Base-by-base conservation (phyloP, 2,329 filamentous ascomycete species). In the Neofusicoccum cordaticola region DNA sequence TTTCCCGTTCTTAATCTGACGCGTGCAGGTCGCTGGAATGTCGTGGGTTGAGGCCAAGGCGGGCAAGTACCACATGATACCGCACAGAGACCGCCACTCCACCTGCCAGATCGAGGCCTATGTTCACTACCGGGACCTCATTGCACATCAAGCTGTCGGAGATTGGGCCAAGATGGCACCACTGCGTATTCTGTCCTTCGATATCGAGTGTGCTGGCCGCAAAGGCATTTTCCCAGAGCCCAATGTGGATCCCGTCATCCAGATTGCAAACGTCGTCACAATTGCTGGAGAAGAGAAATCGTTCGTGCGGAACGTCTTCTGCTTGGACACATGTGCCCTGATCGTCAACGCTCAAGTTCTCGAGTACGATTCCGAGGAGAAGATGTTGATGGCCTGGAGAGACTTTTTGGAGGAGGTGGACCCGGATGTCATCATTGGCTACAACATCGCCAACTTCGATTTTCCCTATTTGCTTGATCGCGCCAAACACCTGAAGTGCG, bases 131-230 rank as follows among this genome's bases (percentile, higher is more conserved):
- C 82, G 83, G 65, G 89, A 98, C 71, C 82, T 99, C 8, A 88
- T 97, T 67, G 88, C 95, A 9, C 94, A 98, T 77, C 87, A 91
- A 56, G 88, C 93, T 2, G 90, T 95, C 69, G 94, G 93, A 17
- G 93, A 98, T 74, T 99, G 94, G 93, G 92, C 92, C 34, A 99
- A 97, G 79, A 97, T 98, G 89, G 95, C 96, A 0, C 95, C 95
- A 0, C 82, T 99, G 3, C 88, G 95, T 67, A 90, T 97, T 52
- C 80, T 99, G 51, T 98, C 95, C 4, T 98, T 99, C 73, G 95
- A 99, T 86, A 99, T 99, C 71, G 95, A 99, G 78, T 99, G 95
- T 77, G 95, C 95, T 70, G 95, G 95, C 60, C 90, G 96, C 70
- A 98, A 99, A 79, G 95, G 95, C 69, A 90, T 99, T 73, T 99